Base-by-base conservation (phyloP, 768 basidiomycete genomes). In the Collybia sordida region DNA sequence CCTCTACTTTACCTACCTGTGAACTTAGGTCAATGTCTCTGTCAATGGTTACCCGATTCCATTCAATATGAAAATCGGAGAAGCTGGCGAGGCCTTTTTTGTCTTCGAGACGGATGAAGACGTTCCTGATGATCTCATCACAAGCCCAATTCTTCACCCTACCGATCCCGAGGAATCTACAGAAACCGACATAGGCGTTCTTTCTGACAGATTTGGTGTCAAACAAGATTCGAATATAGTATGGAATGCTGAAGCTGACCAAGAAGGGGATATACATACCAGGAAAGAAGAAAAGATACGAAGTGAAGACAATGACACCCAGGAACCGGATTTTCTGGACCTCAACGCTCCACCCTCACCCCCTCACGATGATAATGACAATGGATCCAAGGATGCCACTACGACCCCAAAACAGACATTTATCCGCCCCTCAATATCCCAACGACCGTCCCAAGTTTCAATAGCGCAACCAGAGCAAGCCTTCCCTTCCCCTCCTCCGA, bases 61-160 rank as follows among this genome's bases (percentile, higher is more conserved):
- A 0, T 98, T 91, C 67, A 80, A 79, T 67, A 99, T 99, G 97
- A 98, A 99, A 77, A 93, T 98, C 53, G 95, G 94, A 35, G 97
- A 98, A 51, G 93, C 97, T 1, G 97, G 97, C 4, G 97, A 99
- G 70, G 97, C 95, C 0, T 99, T 98, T 77, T 98, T 98, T 62
- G 89, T 99, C 35, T 93, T 98, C 57, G 96, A 99, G 69, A 98
- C 96, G 0, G 91, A 95, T 35, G 91, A 87, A 34, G 93, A 98
- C 51, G 86, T 98, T 24, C 96, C 97, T 3, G 88, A 82, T 41
- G 90, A 94, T 64, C 82, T 99, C 53, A 88, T 94, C 55, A 99
- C 97, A 0, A 93, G 90, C 69, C 97, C 97, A 21, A 72, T 99
- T 19, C 81, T 96, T 12, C 75, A 85, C 53, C 82, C 88, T 7